These are phyloP conservation scores for Favolaschia claudopus DNA, from an alignment of 768 basidiomycete species.

Conservation along the genomic window DNA sequence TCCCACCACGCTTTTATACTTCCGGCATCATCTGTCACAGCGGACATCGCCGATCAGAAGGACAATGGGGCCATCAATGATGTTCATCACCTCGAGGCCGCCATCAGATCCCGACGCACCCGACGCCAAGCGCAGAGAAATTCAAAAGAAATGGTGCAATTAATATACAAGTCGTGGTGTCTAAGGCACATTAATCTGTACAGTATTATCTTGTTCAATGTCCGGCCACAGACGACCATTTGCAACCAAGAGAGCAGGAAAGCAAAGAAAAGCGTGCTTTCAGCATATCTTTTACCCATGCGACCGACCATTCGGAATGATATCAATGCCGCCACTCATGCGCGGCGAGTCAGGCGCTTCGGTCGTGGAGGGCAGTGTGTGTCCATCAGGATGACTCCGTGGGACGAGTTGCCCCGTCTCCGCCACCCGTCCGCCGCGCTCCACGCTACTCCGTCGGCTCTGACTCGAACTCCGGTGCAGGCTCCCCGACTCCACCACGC, in stretches of 20 bases:
- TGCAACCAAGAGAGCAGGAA: no score
- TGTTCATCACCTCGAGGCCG: no score
- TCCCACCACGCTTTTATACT: conserved; percentile 46
- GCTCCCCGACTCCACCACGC: conserved; percentile 42
- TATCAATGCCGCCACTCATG: conserved; percentile 25
- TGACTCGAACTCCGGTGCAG: conserved; percentile 45
- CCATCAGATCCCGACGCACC: no score
- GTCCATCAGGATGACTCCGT: conserved; percentile 57
- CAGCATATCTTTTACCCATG: conserved; percentile 21
- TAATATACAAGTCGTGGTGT: conserved; percentile 16
- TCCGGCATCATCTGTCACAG: conserved; percentile 42
- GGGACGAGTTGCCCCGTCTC: conserved; percentile 69
- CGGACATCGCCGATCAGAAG: conserved; percentile 29
- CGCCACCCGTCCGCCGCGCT: conserved; percentile 71
- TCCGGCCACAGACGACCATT: conserved; percentile 24
- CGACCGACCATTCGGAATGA: conserved; percentile 12
- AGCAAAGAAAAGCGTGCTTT: conserved; percentile 14
- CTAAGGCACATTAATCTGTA: conserved; percentile 19
- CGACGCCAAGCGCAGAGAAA: not conserved
- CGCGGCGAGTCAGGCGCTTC: conserved; percentile 39
- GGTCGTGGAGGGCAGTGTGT: conserved; percentile 43
- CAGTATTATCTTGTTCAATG: conserved; percentile 22
- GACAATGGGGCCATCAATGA: no score
- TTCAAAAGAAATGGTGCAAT: not conserved
- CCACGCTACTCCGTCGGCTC: conserved; percentile 65